Percentiles rank a stretch among this genome's conserved stretches.
Conservation (phyloP, 2,329 filamentous ascomycete genomes). For the Colletotrichum sojae region DNA sequence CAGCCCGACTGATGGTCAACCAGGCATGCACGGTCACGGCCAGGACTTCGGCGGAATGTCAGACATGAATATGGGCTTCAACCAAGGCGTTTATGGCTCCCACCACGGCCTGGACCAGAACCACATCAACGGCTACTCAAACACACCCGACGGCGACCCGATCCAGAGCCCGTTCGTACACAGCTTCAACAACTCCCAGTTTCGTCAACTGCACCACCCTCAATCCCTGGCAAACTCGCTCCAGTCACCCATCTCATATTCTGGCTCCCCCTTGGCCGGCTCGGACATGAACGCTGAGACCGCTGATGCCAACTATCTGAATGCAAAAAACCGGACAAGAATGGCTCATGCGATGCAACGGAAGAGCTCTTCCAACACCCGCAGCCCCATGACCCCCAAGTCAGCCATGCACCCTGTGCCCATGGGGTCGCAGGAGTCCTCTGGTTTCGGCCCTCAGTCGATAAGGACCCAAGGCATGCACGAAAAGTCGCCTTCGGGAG, state of each 20-base stretch:
- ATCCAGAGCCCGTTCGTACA: slow-evolving; percentile 92
- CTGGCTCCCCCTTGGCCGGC: slow-evolving; percentile 64
- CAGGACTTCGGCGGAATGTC: slow-evolving; percentile 71
- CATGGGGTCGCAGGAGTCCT: slow-evolving; percentile 76
- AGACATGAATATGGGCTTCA: slow-evolving; percentile 70
- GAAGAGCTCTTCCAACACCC: slow-evolving; percentile 81
- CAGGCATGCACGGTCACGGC: slow-evolving; percentile 66
- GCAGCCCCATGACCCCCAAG: slow-evolving; percentile 89
- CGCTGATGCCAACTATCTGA: slow-evolving; percentile 68
- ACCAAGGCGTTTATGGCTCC: slow-evolving; percentile 65
- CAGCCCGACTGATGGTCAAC: slow-evolving; percentile 67
- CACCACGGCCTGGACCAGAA: slow-evolving; percentile 76
- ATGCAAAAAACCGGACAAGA: slow-evolving; percentile 70
- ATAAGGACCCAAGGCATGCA: slow-evolving; percentile 80
- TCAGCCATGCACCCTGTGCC: slow-evolving; percentile 82
- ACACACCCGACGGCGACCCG: slow-evolving; percentile 91
- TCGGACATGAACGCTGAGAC: slow-evolving; percentile 65
- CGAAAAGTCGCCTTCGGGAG: slow-evolving; percentile 83
- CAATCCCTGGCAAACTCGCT: slow-evolving; percentile 69
- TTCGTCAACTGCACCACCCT: slow-evolving; percentile 76
- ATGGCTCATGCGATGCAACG: slow-evolving; percentile 76
- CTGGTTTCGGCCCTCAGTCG: slow-evolving; percentile 81
- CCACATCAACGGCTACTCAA: slow-evolving; percentile 86
- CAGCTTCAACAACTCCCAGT: slow-evolving; percentile 83
- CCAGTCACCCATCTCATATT: slow-evolving; percentile 66